phyloP scores from a whole-genome alignment of 495 filamentous ascomycete species.

The Neurospora africana region DNA sequence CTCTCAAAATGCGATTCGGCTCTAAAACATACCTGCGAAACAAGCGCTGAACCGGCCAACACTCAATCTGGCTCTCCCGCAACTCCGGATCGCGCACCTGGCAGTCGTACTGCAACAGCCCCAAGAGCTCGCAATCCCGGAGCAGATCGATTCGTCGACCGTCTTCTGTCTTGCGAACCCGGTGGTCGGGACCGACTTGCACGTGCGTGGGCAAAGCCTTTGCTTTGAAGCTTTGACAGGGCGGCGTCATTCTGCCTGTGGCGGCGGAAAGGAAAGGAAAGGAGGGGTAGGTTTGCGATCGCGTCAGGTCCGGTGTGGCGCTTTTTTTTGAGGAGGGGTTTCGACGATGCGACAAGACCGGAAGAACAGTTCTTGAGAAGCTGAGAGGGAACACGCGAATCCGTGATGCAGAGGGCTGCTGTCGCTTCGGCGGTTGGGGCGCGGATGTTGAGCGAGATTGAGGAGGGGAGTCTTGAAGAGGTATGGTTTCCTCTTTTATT shows the following conservation, averaged over 20 bases:
- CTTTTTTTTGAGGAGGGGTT: neutral
- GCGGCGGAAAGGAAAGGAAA: neutral
- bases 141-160: conserved; percentile 45
- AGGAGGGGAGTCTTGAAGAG: conserved; percentile 29
- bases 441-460: conserved; percentile 43
- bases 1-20: neutral
- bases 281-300: neutral
- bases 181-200: conserved; percentile 37
- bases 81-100: conserved; percentile 46
- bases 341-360: neutral
- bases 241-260: conserved; percentile 45
- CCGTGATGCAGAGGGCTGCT: conserved; percentile 11
- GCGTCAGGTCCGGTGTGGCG: neutral
- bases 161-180: conserved; percentile 37
- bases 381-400: neutral
- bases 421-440: conserved; percentile 43
- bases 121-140: conserved; percentile 55
- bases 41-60: conserved; percentile 63
- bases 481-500: conserved; percentile 23
- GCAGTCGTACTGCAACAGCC: conserved; percentile 78
- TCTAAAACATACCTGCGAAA: conserved; percentile 73
- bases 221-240: conserved; percentile 44
- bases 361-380: neutral
- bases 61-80: conserved; percentile 47
- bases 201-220: conserved; percentile 39